Base-by-base conservation (phyloP, 2,329 filamentous ascomycete genomes). In the Cladosporium sp. region DNA sequence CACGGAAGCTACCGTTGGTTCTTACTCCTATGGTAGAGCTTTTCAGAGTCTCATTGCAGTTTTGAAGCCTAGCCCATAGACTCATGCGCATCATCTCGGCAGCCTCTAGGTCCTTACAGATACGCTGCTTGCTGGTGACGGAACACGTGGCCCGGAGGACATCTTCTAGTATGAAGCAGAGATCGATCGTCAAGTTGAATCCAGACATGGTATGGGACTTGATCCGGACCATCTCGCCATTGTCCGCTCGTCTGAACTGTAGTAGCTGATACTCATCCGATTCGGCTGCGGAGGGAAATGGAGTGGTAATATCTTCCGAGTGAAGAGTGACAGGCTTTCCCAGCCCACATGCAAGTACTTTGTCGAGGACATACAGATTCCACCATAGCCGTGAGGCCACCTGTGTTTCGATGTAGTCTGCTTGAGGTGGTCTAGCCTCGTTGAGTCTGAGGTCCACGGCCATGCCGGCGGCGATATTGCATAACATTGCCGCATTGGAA, bases 111-210 rank as follows among this genome's bases (percentile, higher is more conserved):
- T 55, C 40, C 20, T 47, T 55, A 40, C 52, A 55, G 20, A 55
- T 47, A 7, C 52, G 52, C 42, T 55, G 52, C n/a, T 55, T 55
- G n/a, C 52, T 55, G 6, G 52, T 55, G 20, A 45, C 52, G 4
- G 52, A 35, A 22, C 52, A 55, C 13, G 40, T 55, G 7, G 39
- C 40, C 20, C 52, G 28, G 4, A 55, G 52, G 3, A 55, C 17
- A 10, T 55, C 52, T 19, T 55, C 52, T 19, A 55, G 22, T 10
- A 55, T 55, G 8, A 47, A 36, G 17, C 39, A 44, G 1, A 55
- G 5, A 24, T 47, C 40, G 15, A 55, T 47, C 32, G 52, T 55
- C 32, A 55, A 20, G 12, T 37, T 47, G 34, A 55, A 55, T 6
- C 52, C 52, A 12, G 52, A 55, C 19, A 55, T 47, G 19, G 40